Percentiles rank a stretch among this genome's conserved stretches.
Conservation (phyloP, 1,139 yeast species). For the Candida neerlandica region DNA sequence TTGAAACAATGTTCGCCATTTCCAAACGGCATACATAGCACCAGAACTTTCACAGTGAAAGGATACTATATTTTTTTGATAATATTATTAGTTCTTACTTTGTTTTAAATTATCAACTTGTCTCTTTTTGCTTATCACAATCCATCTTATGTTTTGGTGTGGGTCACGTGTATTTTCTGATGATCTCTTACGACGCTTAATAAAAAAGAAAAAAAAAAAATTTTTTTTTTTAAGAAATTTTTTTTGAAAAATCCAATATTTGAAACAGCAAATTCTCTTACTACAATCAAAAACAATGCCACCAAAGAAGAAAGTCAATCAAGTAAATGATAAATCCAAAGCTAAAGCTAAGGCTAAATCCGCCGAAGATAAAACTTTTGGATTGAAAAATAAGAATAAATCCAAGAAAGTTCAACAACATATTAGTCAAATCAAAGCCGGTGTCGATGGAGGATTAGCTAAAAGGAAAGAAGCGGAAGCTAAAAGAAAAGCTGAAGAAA, state of each 20-base stretch:
- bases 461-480: slow-evolving; percentile 79
- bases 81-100: too few species aligned
- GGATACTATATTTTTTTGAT: too few species aligned
- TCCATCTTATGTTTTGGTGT: too few species aligned
- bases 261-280: slow-evolving; percentile 1
- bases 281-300: slow-evolving; percentile 49
- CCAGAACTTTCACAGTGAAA: too few species aligned
- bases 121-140: too few species aligned
- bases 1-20: too few species aligned
- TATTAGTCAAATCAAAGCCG: slow-evolving; percentile 73
- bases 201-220: slow-evolving; percentile 8
- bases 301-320: slow-evolving; percentile 66
- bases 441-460: slow-evolving; percentile 62
- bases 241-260: not conserved
- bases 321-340: slow-evolving; percentile 61
- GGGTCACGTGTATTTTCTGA: not conserved
- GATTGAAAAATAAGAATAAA: slow-evolving; percentile 90
- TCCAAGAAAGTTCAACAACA: slow-evolving; percentile 89
- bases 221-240: slow-evolving; percentile 2
- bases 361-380: slow-evolving; percentile 90
- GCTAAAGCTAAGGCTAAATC: slow-evolving; percentile 67
- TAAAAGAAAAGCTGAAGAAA: slow-evolving; percentile 77
- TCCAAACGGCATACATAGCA: too few species aligned
- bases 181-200: slow-evolving; percentile 1
- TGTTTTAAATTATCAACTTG: too few species aligned